Base-by-base conservation (phyloP, 257 asterid genomes). In the Mentha longifolia region DNA sequence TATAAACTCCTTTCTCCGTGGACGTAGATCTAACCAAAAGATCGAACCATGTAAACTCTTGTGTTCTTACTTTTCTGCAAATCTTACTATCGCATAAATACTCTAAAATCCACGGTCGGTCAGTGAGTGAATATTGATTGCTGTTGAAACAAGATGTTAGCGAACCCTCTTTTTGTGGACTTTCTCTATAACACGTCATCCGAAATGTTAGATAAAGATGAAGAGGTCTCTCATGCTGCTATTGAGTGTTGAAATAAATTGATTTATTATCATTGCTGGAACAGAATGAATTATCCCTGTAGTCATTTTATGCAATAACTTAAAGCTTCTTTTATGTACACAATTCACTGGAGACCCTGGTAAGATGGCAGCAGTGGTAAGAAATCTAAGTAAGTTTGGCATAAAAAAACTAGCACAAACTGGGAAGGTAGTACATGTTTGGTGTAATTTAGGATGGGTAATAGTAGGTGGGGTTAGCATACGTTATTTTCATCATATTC, bases 281-380 rank as follows among this genome's bases (percentile, higher is more conserved):
- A 42, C 43, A 56, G 42, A 39, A 43, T 28, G 68, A 33, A 71
- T 75, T 68, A 41, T 9, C 50, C 50, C 54, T 25, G 35, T 42
- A 0, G 46, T 59, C 50, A 74, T 46, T 54, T 56, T 70, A 67
- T 42, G 65, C 73, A 16, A 43, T 45, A 47, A 61, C 17, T 37
- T 20, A 51, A 22, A 41, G 41, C 41, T 63, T 72, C n/a, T 28
- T 62, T 62, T 69, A 68, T 72, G 69, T 76, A 58, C 71, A 62
- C 79, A 91, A 96, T 92, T 91, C 74, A 91, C 97, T 81, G 97
- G 97, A 84, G 97, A 91, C 79, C 97, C 97, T 50, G 97, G 97
- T 65, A 91, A 91, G 82, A 87, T 78, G 91, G 94, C 77, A 75
- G 95, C 97, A 12, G 85, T 91, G 45, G 70, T 88, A 78, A 87